A percentile compares a stretch with the other conserved stretches of the same genome.
phyloP scores from a whole-genome alignment of 768 basidiomycete genomes.

The Termitomyces sp. region DNA sequence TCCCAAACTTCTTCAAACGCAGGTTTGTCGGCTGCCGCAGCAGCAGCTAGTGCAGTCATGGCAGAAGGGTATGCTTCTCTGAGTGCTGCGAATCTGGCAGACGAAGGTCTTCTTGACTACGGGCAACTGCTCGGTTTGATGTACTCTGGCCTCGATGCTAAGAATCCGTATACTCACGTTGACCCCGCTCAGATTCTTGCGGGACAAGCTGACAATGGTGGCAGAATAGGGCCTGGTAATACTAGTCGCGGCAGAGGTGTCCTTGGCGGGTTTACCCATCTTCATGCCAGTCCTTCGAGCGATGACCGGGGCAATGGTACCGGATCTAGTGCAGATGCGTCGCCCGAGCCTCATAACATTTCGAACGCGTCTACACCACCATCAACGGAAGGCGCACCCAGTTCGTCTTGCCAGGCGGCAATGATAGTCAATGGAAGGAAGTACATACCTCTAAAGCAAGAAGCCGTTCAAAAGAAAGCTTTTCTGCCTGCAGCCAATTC shows the following conservation, averaged over 20 bases:
- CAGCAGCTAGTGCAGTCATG: slow-evolving; percentile 62
- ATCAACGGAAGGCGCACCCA: slow-evolving; percentile 46
- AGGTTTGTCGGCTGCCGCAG: slow-evolving; percentile 59
- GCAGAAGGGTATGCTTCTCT: slow-evolving; percentile 70
- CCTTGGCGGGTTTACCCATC: slow-evolving; percentile 41
- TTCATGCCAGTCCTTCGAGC: slow-evolving; percentile 76
- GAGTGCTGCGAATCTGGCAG: slow-evolving; percentile 46
- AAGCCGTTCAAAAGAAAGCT: slow-evolving; percentile 50
- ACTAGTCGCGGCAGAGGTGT: slow-evolving; percentile 23
- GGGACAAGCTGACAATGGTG: slow-evolving; percentile 18
- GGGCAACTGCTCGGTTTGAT: slow-evolving; percentile 62
- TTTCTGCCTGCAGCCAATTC: slow-evolving; percentile 20
- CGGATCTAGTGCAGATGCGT: slow-evolving; percentile 61
- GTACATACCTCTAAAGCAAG: slow-evolving; percentile 61
- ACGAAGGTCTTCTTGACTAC: slow-evolving; percentile 56
- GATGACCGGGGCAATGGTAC: slow-evolving; percentile 75
- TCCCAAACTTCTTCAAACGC: slow-evolving; percentile 27
- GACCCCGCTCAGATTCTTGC: slow-evolving; percentile 86
- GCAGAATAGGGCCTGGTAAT: slow-evolving; percentile 14
- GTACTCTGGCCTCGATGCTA: slow-evolving; percentile 47
- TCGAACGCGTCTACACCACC: slow-evolving; percentile 74
- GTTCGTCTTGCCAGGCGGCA: slow-evolving; percentile 14
- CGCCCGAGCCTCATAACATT: slow-evolving; percentile 66
- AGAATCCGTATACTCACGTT: slow-evolving; percentile 68
- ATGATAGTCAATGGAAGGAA: slow-evolving; percentile 39